These are phyloP conservation scores for Leccinum longicurvipes DNA, from an alignment of 768 basidiomycete genomes.

Conservation along the genomic window DNA sequence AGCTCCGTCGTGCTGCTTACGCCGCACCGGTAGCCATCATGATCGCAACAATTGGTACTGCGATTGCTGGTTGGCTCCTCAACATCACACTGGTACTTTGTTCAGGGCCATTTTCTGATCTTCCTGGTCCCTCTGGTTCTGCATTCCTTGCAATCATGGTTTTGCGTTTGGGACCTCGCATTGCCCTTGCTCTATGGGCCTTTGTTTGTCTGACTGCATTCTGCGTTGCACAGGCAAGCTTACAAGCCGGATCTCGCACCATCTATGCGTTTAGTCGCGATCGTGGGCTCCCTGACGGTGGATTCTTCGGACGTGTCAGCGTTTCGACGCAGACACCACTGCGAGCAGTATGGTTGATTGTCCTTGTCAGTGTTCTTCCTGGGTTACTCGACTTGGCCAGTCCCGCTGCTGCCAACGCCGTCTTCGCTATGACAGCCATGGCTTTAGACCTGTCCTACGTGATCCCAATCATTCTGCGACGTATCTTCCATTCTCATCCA, in stretches of 20 bases:
- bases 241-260: conserved; percentile 56
- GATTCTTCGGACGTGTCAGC: conserved; percentile 51
- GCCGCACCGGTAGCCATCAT: conserved; percentile 44
- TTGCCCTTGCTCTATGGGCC: conserved; percentile 53
- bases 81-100: conserved; percentile 63
- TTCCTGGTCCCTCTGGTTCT: conserved; percentile 52
- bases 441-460: conserved; percentile 53
- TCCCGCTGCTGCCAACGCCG: conserved; percentile 49
- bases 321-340: conserved; percentile 50
- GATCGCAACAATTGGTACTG: conserved; percentile 44
- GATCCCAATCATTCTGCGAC: conserved; percentile 53
- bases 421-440: conserved; percentile 57
- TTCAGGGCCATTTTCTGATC: conserved; percentile 44
- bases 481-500: conserved; percentile 50
- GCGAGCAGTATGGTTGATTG: conserved; percentile 52
- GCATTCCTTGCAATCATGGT: conserved; percentile 59
- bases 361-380: conserved; percentile 41
- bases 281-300: conserved; percentile 52
- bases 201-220: conserved; percentile 63
- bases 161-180: conserved; percentile 47
- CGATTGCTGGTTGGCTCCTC: conserved; percentile 58
- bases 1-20: conserved; percentile 51
- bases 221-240: conserved; percentile 47
- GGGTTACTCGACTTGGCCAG: conserved; percentile 50
- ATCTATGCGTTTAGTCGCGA: conserved; percentile 60